Base-by-base conservation (phyloP, 2,329 filamentous ascomycete genomes). In the Penicillium freii region DNA sequence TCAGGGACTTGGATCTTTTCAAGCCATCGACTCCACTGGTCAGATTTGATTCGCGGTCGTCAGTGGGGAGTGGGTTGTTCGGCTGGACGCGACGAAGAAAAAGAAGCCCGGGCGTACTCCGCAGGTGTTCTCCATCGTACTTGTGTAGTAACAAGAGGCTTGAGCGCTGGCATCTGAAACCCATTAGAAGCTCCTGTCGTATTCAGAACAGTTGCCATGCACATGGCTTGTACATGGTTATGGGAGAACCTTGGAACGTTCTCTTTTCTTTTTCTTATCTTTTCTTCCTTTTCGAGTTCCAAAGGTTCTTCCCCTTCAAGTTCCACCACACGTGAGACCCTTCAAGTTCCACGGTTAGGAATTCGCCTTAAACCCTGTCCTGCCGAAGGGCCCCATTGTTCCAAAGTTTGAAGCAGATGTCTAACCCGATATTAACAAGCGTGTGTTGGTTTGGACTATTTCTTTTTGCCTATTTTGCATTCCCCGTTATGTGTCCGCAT, bases 161-260 rank as follows among this genome's bases (percentile, higher is more conserved):
- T 51, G 31, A 51, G 45, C 45, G 45, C 45, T 33, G 34, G 43
- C 34, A 54, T 38, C 15, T 48, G 21, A 19, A 54, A 33, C 19
- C 7, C 15, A 48, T 27, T 38, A 17, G 34, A 38, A 21, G 21
- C 13, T 39, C 10, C 19, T 19, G 10, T 50, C 31, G 53, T 51
- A 36, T 55, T 38, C 38, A 40, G 38, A 38, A 48, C 21, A 43
- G 8, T 42, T 23, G 44, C 7, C 29, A 21, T 33, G 44, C 44
- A 44, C 10, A 25, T 36, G 17, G 44, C 29, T 51, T 43, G 46
- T 46, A 51, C 53, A 55, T 51, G 46, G 51, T 11, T 42, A 46
- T 45, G 9, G 9, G 15, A 29, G 27, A 31, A 21, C 1, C n/a
- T 15, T 45, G n/a, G 1, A 33, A 21, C 4, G 9, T 33, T 21